A percentile compares a stretch with the other conserved stretches of the same genome.
These are phyloP conservation scores for Vanderwaltozyma verrucispora DNA, from an alignment of 805 yeast genomes.

Conservation along the genomic window DNA sequence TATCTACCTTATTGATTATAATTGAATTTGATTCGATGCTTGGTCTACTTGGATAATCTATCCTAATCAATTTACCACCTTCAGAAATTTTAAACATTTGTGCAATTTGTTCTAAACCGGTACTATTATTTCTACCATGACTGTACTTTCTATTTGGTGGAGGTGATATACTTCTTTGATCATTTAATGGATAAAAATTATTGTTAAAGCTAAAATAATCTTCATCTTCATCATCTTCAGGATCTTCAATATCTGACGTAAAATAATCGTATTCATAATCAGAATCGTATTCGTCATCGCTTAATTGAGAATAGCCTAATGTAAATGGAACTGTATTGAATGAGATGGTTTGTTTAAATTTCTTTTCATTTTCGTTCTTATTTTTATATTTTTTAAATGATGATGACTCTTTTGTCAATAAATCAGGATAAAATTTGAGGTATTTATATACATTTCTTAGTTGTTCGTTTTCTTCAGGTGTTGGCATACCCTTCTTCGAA, in stretches of 20 bases:
- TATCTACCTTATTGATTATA: constrained; percentile 19
- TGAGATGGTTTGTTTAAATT: constrained; percentile 21
- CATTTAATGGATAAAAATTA: neutral
- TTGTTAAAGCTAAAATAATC: neutral
- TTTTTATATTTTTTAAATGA: neutral
- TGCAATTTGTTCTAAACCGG: constrained; percentile 1
- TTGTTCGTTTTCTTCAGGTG: constrained; percentile 4
- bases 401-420: neutral
- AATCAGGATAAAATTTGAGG: constrained; percentile 6
- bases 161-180: constrained; percentile 3
- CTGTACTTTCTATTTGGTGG: constrained; percentile 3
- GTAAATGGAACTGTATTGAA: constrained; percentile 27
- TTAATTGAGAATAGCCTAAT: constrained; percentile 10
- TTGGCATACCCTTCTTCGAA: neutral
- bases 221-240: neutral
- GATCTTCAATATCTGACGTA: neutral
- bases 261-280: neutral
- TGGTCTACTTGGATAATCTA: constrained; percentile 29
- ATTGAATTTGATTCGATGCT: constrained; percentile 23
- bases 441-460: constrained; percentile 11
- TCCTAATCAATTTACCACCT: constrained; percentile 26
- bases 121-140: neutral
- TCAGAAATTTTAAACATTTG: constrained; percentile 18
- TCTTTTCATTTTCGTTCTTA: neutral
- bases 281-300: constrained; percentile 4